phyloP scores from a whole-genome alignment of 495 filamentous ascomycete species.

The Penicillium canariense region DNA sequence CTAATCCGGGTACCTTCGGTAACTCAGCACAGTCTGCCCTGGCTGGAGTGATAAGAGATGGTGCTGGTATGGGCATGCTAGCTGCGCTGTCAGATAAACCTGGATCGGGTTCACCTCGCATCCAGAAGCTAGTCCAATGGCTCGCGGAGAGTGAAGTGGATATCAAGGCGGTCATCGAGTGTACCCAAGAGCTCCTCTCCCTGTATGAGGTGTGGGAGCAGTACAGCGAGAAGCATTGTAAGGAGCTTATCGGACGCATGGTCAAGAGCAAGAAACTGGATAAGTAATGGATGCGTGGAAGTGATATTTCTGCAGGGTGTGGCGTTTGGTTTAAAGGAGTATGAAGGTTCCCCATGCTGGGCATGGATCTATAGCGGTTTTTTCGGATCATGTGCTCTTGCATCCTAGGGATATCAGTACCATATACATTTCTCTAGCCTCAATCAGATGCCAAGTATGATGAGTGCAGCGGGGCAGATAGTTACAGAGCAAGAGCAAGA shows the following conservation, averaged over 20 bases:
- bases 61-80: slow-evolving; percentile 40
- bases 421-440: background rate
- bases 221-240: slow-evolving; percentile 80
- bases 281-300: slow-evolving; percentile 45
- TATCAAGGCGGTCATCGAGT: slow-evolving; percentile 88
- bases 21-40: slow-evolving; percentile 39
- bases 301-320: background rate
- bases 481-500: no score
- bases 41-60: slow-evolving; percentile 42
- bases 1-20: slow-evolving; percentile 42
- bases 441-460: no score
- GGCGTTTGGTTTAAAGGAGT: background rate
- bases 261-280: slow-evolving; percentile 82
- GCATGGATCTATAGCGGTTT: background rate
- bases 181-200: slow-evolving; percentile 91
- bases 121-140: slow-evolving; percentile 78
- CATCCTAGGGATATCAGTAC: background rate
- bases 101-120: slow-evolving; percentile 38
- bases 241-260: slow-evolving; percentile 75
- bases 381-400: background rate
- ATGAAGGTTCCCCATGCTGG: background rate
- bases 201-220: slow-evolving; percentile 91
- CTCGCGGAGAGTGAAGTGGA: slow-evolving; percentile 91
- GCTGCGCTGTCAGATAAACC: slow-evolving; percentile 37
- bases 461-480: no score